Percentiles rank a stretch among this genome's conserved stretches.
Conservation (phyloP, 805 yeast species). For the Saccharomycopsis sp. region DNA sequence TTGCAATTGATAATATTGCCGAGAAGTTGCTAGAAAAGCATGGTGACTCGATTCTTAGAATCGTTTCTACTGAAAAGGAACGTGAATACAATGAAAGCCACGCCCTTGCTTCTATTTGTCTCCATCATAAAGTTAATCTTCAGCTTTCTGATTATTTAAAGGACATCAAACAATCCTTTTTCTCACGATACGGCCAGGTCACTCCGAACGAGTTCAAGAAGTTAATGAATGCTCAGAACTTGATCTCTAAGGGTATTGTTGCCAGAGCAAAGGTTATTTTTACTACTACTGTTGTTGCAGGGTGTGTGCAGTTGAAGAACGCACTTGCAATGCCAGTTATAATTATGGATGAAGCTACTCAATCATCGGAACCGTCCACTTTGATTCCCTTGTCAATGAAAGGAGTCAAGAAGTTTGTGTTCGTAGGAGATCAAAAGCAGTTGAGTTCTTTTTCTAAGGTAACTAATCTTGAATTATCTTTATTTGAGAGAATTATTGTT, state of each 20-base stretch:
- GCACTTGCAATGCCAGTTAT: slow-evolving; percentile 55
- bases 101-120: slow-evolving; percentile 51
- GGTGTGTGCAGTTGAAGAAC: slow-evolving; percentile 55
- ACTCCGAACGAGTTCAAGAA: slow-evolving; percentile 45
- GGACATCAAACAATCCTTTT: slow-evolving; percentile 39
- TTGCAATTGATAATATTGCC: slow-evolving; percentile 72
- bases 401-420: slow-evolving; percentile 58
- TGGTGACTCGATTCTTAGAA: slow-evolving; percentile 45
- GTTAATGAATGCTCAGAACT: slow-evolving; percentile 37
- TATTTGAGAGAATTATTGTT: slow-evolving; percentile 58
- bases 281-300: slow-evolving; percentile 69
- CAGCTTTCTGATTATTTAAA: slow-evolving; percentile 41
- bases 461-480: slow-evolving; percentile 57
- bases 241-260: slow-evolving; percentile 43
- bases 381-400: slow-evolving; percentile 65
- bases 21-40: slow-evolving; percentile 52
- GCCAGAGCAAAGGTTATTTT: slow-evolving; percentile 65
- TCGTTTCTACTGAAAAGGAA: slow-evolving; percentile 55
- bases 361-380: slow-evolving; percentile 67
- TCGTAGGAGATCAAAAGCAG: slow-evolving; percentile 75
- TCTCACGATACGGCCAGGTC: slow-evolving; percentile 37
- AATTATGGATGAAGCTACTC: slow-evolving; percentile 75
- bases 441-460: slow-evolving; percentile 65
- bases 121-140: slow-evolving; percentile 52
- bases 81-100: slow-evolving; percentile 53